Base-by-base conservation (phyloP, 768 basidiomycete species). In the button mushroom (Agaricus bisporus) region DNA sequence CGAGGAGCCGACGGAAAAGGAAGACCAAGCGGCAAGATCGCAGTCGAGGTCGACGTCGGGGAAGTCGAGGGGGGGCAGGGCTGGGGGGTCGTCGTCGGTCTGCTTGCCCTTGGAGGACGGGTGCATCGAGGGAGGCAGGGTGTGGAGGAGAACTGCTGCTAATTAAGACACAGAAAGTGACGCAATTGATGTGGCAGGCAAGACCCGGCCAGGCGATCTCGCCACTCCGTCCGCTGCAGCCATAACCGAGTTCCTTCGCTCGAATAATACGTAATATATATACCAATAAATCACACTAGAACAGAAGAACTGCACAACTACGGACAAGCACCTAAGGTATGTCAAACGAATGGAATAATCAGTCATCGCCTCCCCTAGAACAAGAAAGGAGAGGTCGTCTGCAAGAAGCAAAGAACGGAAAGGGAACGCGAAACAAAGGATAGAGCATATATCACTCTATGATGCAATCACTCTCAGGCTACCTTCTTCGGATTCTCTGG, bases 21-120 rank as follows among this genome's bases (percentile, higher is more conserved):
- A 68, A 29, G 73, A 67, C 68, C 73, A 73, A 56, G 65, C 65
- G 43, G 71, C 63, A 47, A 73, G 63, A 25, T 61, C 64, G 60
- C 75, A 79, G 48, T 67, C 69, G 57, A 86, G 72, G 52, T 74
- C 73, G 36, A 84, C 70, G 28, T 79, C 72, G 48, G 79, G 73
- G 61, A 90, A 82, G 29, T 75, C 69, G 55, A 88, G 72, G 57
- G 86, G 85, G 55, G 87, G 85, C 56, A 88, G 74, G 63, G 73
- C 73, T 54, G 86, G 82, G 43, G 84, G 79, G 55, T 63, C 73
- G 70, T 73, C 83, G 68, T 78, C 32, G 32, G 32, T 86, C 60
- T 76, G 81, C 69, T 85, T 89, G 26, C 76, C 78, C 63, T 79
- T 79, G 53, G 57, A 61, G 48, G 51, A 55, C 41, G 51, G 32